These are phyloP conservation scores for Eutypa lata DNA, from an alignment of 2,329 filamentous ascomycete genomes.

Conservation along the genomic window DNA sequence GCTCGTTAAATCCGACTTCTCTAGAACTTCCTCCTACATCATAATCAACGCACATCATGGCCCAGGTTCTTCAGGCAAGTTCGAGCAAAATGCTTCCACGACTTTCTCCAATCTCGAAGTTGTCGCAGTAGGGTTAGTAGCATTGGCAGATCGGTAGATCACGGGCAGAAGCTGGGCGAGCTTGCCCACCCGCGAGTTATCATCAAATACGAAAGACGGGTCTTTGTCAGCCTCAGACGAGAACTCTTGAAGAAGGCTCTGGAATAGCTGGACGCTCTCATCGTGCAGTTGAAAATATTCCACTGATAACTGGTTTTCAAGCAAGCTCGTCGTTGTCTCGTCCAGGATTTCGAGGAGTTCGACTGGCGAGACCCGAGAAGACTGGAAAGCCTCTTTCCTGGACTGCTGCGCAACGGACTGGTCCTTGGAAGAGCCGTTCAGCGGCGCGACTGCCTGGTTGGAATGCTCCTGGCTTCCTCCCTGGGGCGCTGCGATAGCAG, in stretches of 20 bases:
- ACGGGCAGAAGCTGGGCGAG: slow-evolving; percentile 3
- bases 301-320: slow-evolving; percentile 20
- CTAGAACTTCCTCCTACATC: not conserved
- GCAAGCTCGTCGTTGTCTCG: slow-evolving; percentile 12
- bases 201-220: slow-evolving; percentile 2
- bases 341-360: slow-evolving; percentile 21
- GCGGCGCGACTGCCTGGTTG: not conserved
- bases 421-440: not conserved
- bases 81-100: not conserved
- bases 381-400: slow-evolving; percentile 4
- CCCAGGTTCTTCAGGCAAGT: not conserved
- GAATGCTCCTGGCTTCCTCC: not conserved
- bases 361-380: slow-evolving; percentile 16
- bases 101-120: slow-evolving; percentile 1
- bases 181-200: not conserved
- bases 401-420: slow-evolving; percentile 1
- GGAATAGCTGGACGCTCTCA: slow-evolving; percentile 12
- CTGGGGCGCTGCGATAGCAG: not conserved
- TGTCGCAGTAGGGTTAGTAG: not conserved
- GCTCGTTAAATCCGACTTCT: no score
- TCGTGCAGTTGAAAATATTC: slow-evolving; percentile 22
- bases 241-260: slow-evolving; percentile 6
- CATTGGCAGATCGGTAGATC: slow-evolving; percentile 1
- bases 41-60: not conserved
- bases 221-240: slow-evolving; percentile 4